phyloP scores from a whole-genome alignment of 192 early-diverging fungal genomes.

The Coemansia sp. region DNA sequence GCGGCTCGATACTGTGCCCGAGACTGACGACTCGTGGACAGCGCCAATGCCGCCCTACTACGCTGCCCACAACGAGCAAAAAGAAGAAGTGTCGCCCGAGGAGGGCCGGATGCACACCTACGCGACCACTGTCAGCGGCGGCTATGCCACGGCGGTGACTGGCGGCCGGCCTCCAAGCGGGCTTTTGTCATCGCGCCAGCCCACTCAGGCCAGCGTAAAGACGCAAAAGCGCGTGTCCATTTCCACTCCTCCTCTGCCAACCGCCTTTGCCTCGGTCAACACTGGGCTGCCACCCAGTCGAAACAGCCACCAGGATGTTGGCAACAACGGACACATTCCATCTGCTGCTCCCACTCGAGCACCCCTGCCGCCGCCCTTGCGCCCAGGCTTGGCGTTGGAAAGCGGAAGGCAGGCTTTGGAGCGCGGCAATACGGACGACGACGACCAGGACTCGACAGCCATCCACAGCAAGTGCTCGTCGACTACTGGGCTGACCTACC shows the following conservation, averaged over 20 bases:
- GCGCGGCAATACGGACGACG: not conserved
- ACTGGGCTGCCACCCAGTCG: constrained; percentile 3
- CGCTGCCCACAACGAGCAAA: not conserved
- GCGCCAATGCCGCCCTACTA: constrained; percentile 12
- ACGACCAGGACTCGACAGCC: constrained; percentile 28
- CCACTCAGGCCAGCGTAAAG: constrained; percentile 18
- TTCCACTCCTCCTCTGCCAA: constrained; percentile 25
- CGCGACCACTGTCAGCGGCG: not conserved
- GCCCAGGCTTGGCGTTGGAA: not conserved
- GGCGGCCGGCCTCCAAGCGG: not conserved
- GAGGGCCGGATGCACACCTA: not conserved
- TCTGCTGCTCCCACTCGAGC: not conserved
- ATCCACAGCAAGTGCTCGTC: constrained; percentile 18
- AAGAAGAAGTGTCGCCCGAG: not conserved
- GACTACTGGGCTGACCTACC: not conserved
- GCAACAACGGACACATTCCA: not conserved
- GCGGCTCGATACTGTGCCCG: constrained; percentile 29
- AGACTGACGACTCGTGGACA: constrained; percentile 23
- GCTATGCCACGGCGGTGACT: not conserved
- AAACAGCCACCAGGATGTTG: not conserved
- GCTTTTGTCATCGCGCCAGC: constrained; percentile 13
- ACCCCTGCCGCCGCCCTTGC: not conserved
- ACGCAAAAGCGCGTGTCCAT: constrained; percentile 44
- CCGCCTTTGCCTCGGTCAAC: constrained; percentile 16
- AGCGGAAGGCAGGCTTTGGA: not conserved